Conservation (phyloP, 176 grass and related monocot species). For the Pontederia crassipes region DNA sequence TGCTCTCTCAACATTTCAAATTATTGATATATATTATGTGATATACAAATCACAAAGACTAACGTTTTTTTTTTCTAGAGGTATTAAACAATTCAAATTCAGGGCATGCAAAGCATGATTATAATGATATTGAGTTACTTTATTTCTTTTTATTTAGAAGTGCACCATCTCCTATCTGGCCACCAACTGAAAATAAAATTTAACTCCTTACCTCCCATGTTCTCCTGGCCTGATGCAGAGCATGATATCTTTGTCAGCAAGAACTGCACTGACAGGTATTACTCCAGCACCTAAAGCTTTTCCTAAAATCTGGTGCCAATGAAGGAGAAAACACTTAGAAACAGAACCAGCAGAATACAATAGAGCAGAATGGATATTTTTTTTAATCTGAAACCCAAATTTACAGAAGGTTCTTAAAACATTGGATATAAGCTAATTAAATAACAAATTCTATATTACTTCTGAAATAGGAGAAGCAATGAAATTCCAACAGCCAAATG, state of each 20-base stretch:
- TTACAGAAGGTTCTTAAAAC: too few relatives aligned
- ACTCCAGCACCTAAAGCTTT: constrained; percentile 96
- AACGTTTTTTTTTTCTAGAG: not conserved
- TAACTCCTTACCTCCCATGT: constrained; percentile 56
- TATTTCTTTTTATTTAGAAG: not conserved
- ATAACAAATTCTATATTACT: too few relatives aligned
- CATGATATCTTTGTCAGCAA: constrained; percentile 92
- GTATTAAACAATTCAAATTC: not conserved
- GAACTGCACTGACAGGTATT: constrained; percentile 91
- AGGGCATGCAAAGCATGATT: not conserved
- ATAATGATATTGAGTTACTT: not conserved
- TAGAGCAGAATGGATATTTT: too few relatives aligned
- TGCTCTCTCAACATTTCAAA: not conserved
- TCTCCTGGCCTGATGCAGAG: constrained; percentile 92
- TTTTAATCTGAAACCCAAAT: too few relatives aligned
- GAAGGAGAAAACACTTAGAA: constrained; percentile 5
- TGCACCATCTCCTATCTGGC: not conserved
- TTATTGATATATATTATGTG: not conserved
- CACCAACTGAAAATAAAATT: not conserved
- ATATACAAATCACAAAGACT: not conserved
- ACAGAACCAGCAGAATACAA: too few relatives aligned
- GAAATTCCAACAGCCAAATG: not conserved
- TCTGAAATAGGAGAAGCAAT: not conserved
- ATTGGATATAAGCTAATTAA: too few relatives aligned
- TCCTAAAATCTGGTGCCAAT: constrained; percentile 62